A percentile compares a stretch with the other conserved stretches of the same genome.
Evolutionary conservation across 108 stramenopile species (phyloP).

Genomic region (Nitzschia sp.): DNA sequence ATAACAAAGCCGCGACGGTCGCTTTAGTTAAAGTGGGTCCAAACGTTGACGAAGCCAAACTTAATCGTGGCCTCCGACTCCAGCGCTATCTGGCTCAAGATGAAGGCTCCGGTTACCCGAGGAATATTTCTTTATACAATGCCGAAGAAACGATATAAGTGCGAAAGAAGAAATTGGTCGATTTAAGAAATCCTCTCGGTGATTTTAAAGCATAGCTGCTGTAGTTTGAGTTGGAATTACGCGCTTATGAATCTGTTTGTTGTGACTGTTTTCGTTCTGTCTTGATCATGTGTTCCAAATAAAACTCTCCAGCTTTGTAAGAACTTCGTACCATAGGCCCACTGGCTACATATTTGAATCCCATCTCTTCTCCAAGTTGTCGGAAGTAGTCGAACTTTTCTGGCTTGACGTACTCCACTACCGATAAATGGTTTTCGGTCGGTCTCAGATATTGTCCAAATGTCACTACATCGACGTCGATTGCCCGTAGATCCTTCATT

Average conservation of each 20-base stretch:
- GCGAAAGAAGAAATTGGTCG: neutral
- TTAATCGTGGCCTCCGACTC: slow-evolving; percentile 21
- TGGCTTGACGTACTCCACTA: slow-evolving; percentile 96
- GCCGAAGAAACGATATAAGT: neutral
- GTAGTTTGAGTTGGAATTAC: neutral
- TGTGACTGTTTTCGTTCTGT: slow-evolving; percentile 53
- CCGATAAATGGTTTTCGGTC: slow-evolving; percentile 92
- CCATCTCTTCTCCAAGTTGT: slow-evolving; percentile 85
- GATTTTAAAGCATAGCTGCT: too few species aligned
- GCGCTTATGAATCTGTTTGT: neutral
- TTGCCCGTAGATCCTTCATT: slow-evolving; percentile 91
- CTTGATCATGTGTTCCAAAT: slow-evolving; percentile 90
- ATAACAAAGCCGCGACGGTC: slow-evolving; percentile 54
- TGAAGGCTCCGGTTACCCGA: neutral
- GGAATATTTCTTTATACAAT: neutral
- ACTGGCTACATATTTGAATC: slow-evolving; percentile 97
- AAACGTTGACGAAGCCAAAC: slow-evolving; percentile 24
- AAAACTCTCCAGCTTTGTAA: slow-evolving; percentile 98
- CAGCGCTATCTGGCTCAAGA: slow-evolving; percentile 25
- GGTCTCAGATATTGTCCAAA: slow-evolving; percentile 98
- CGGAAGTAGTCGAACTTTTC: slow-evolving; percentile 90
- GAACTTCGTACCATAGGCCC: slow-evolving; percentile 96
- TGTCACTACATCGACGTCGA: slow-evolving; percentile 96
- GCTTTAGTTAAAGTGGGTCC: slow-evolving; percentile 42
- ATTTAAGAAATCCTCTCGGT: neutral